A percentile compares a stretch with the other conserved stretches of the same genome.
Conservation (phyloP, 164 flowering plant genomes). For the Cinnamomum micranthum region DNA sequence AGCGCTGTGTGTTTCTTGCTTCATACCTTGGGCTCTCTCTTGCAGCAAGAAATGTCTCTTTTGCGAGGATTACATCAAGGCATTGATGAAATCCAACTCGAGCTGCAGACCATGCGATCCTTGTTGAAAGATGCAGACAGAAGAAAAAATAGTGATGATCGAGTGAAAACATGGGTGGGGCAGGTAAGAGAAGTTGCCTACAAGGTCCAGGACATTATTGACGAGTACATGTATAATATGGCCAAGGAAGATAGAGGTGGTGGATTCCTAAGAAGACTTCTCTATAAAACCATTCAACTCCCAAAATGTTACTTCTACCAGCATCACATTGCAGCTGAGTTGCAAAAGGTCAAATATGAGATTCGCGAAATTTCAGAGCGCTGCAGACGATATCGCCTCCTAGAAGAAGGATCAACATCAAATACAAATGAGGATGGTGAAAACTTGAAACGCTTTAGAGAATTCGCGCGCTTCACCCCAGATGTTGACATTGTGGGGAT, state of each 20-base stretch:
- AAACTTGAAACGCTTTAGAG: too few species aligned
- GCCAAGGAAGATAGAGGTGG: background rate
- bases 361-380: background rate
- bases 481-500: too few species aligned
- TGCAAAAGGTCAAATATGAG: background rate
- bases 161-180: constrained; percentile 2
- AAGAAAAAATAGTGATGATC: background rate
- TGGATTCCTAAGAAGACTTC: background rate
- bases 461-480: too few species aligned
- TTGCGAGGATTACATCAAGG: background rate
- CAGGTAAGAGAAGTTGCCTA: constrained; percentile 7
- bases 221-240: background rate
- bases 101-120: background rate
- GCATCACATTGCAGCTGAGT: background rate
- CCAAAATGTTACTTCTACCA: background rate
- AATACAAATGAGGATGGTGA: too few species aligned
- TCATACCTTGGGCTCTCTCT: too few species aligned
- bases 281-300: background rate
- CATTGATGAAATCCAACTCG: constrained; percentile 1
- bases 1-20: too few species aligned
- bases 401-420: too few species aligned
- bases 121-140: constrained; percentile 6
- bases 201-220: constrained; percentile 3
- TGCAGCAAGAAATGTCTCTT: too few species aligned
- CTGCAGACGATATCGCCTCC: background rate